These are phyloP conservation scores for Exophiala calicioides DNA, from an alignment of 2,329 filamentous ascomycete genomes.

Conservation along the genomic window DNA sequence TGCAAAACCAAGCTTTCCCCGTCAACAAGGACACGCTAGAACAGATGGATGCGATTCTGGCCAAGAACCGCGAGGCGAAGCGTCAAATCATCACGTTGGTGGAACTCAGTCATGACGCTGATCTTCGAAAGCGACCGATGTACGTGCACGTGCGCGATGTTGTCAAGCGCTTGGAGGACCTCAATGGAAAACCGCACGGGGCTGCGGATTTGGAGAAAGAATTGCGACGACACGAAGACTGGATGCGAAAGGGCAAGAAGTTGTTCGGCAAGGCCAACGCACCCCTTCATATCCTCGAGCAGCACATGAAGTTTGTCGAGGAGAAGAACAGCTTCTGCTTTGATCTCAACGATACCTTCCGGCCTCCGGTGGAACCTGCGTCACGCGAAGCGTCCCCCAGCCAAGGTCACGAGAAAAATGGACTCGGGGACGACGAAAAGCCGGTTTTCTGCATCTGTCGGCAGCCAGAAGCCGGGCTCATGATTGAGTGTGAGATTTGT, in stretches of 20 bases:
- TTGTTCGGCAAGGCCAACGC: slow-evolving; percentile 98
- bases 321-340: slow-evolving; percentile 91
- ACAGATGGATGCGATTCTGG: slow-evolving; percentile 85
- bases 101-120: slow-evolving; percentile 71
- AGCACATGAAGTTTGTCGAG: slow-evolving; percentile 89
- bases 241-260: slow-evolving; percentile 98
- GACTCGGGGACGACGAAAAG: slow-evolving; percentile 57
- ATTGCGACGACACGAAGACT: slow-evolving; percentile 93
- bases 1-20: slow-evolving; percentile 62
- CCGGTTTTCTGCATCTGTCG: slow-evolving; percentile 98
- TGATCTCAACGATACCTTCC: slow-evolving; percentile 82
- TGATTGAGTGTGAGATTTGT: slow-evolving; percentile 98
- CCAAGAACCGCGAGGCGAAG: slow-evolving; percentile 93
- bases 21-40: slow-evolving; percentile 79
- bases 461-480: slow-evolving; percentile 91
- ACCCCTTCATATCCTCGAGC: slow-evolving; percentile 90
- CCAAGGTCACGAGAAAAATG: slow-evolving; percentile 54
- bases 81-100: slow-evolving; percentile 81
- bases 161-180: slow-evolving; percentile 79
- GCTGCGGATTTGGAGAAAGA: slow-evolving; percentile 93
- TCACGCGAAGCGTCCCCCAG: slow-evolving; percentile 75
- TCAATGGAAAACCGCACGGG: slow-evolving; percentile 89
- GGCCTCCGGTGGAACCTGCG: slow-evolving; percentile 86
- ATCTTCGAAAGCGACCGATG: slow-evolving; percentile 77
- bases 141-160: slow-evolving; percentile 90